Base-by-base conservation (phyloP, 2,329 filamentous ascomycete genomes). In the Cercospora nicotianae region DNA sequence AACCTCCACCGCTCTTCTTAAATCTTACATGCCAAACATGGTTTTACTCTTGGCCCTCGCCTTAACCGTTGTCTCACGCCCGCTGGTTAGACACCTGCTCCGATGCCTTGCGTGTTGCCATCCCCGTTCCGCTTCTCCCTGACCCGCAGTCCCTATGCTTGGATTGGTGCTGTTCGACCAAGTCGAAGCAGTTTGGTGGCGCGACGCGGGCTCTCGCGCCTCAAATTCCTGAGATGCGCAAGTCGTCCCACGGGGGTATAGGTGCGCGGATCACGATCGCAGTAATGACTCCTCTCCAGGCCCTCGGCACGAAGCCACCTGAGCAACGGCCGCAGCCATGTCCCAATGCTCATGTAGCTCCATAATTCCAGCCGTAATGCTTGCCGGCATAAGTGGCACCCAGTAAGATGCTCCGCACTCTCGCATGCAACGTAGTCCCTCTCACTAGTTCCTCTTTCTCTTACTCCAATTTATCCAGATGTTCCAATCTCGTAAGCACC, bases 381-480 rank as follows among this genome's bases (percentile, higher is more conserved):
- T 13, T 26, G 1, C 48, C 18, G 20, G 12, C 48, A 53, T 53
- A 23, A 23, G 5, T 16, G 13, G 23, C 3, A 55, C 13, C 5
- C 23, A n/a, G 13, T 3, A n/a, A 30, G 16, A 9, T 23, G 20
- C 20, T n/a, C 23, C 12, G 23, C 12, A 4, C 9, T 26, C 7
- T 7, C 30, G 48, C 26, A 13, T 55, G 5, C 48, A 26, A 13
- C 23, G 7, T 30, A 4, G 48, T n/a, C 13, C 12, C 16, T 16
- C 16, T 30, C 12, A 23, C 23, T 23, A 13, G 5, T 28, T 8
- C 48, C 18, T 9, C 8, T 48, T 23, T 23, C 30, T 23, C 30
- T 36, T 59, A 98, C 80, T 99, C 95, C 78, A 99, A 82, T 81
- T 98, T 98, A 78, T 99, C 95, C 79, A 99, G 80, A 83, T 99